Base-by-base conservation (phyloP, 116 monocot genomes). In the Dioscorea cayenensis region DNA sequence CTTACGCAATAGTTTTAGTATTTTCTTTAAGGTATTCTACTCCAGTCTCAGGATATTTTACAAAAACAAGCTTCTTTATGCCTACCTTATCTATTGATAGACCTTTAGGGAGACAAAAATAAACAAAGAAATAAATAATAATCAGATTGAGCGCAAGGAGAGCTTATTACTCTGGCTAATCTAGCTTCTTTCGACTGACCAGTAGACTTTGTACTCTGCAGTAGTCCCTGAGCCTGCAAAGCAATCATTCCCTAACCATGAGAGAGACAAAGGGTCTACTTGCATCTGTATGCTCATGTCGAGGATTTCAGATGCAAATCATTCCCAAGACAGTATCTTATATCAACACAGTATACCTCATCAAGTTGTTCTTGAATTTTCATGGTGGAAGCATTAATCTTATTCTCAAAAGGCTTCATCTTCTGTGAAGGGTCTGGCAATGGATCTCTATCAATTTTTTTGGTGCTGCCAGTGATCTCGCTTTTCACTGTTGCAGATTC, bases 151-250 rank as follows among this genome's bases (percentile, higher is more conserved):
- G 43, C 12, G 43, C 43, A 43, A 43, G 43, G 43, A 43, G 43
- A 43, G 43, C 43, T 32, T 10, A 43, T 83, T 83, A 95, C 95
- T 85, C 85, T 87, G 52, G 90, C 92, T 80, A 95, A 80, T 73
- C 95, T 85, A 49, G 95, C 95, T 66, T 95, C 92, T 84, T 95
- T 95, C 84, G 95, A 92, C 64, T 92, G 87, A 49, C 95, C 95
- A 70, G 85, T 87, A 72, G 92, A 87, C 38, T 82, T 77, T 71
- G 87, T 78, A 75, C 72, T 84, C 72, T 92, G 87, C 25, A 95
- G 90, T 27, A 95, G 73, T 48, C 92, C 95, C 66, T 90, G 95
- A 69, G 95, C 95, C 95, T 95, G 83, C 65, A 60, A 78, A 72
- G 28, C 77, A 80, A 81, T 5, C 62, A 37, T 52, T 59, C 59